phyloP scores from a whole-genome alignment of 768 basidiomycete species.

The Mycena rebaudengoi region DNA sequence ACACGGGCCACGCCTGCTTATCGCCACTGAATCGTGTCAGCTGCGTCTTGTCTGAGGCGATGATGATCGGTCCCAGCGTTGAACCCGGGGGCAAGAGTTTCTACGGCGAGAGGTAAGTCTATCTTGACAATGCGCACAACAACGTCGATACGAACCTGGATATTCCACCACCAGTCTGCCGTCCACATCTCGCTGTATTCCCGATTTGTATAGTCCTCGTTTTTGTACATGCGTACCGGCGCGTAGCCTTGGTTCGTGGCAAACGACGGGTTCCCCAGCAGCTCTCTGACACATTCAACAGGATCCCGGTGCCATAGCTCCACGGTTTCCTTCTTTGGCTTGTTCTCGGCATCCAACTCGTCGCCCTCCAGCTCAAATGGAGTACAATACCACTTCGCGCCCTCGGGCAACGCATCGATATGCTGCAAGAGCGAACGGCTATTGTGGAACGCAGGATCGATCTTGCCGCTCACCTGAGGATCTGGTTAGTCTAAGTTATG shows the following conservation, averaged over 20 bases:
- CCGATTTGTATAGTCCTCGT: no score
- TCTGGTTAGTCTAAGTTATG: neutral
- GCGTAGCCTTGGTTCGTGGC: conserved; percentile 23
- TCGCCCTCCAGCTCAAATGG: conserved; percentile 28
- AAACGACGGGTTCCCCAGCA: conserved; percentile 40
- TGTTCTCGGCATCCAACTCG: conserved; percentile 2
- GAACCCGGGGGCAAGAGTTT: no score
- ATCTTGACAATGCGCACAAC: no score
- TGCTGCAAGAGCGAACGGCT: conserved; percentile 22
- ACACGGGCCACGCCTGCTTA: no score
- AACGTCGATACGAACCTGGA: no score
- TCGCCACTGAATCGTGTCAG: no score
- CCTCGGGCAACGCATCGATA: conserved; percentile 29
- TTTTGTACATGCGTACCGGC: no score
- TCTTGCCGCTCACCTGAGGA: neutral
- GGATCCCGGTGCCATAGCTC: conserved; percentile 36
- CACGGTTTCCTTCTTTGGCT: conserved; percentile 15
- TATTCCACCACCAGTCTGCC: no score
- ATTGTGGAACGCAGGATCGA: conserved; percentile 7
- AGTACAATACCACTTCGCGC: conserved; percentile 32
- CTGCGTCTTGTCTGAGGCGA: no score
- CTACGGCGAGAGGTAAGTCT: no score
- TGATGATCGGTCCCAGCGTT: no score
- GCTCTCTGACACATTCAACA: conserved; percentile 33
- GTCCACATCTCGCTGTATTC: no score